Evolutionary conservation across 805 yeast genomes (phyloP).

Genomic region (Ogataea thermomethanolica): DNA sequence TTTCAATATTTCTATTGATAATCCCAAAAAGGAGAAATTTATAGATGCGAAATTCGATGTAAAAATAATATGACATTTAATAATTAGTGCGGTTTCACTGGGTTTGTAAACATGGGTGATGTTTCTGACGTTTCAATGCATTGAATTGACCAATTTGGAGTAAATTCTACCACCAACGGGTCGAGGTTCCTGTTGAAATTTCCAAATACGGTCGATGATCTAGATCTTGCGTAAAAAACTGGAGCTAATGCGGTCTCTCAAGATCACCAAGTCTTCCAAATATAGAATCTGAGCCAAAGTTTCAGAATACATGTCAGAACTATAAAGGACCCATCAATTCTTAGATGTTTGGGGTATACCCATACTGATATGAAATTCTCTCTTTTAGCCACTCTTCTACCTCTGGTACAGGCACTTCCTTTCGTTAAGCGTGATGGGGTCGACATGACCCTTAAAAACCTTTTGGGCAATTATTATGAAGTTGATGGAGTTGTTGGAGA

Average conservation of each 20-base stretch:
- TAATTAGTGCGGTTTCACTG: not conserved
- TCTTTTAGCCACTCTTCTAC: slow-evolving; percentile 2
- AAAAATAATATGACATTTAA: too few relatives aligned
- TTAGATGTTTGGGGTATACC: not conserved
- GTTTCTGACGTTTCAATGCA: not conserved
- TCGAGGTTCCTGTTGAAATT: not conserved
- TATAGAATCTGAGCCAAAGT: not conserved
- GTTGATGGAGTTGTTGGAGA: slow-evolving; percentile 28
- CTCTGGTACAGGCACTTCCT: slow-evolving; percentile 4
- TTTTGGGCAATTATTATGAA: slow-evolving; percentile 19
- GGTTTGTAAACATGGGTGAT: not conserved
- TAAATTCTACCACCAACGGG: not conserved
- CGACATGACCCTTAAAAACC: slow-evolving; percentile 16
- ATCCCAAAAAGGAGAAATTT: slow-evolving; percentile 16
- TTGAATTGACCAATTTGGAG: not conserved
- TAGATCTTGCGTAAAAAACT: not conserved
- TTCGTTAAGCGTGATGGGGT: slow-evolving; percentile 10
- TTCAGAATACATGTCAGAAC: slow-evolving; percentile 7
- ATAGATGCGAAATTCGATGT: slow-evolving; percentile 1
- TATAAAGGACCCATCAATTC: slow-evolving; percentile 3
- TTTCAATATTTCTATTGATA: slow-evolving; percentile 8
- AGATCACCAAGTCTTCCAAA: not conserved
- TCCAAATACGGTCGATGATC: not conserved
- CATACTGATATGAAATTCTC: not conserved
- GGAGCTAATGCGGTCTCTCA: not conserved